Percentiles rank a stretch among this genome's conserved stretches.
These are phyloP conservation scores for Globisporangium spinosum DNA, from an alignment of 352 stramenopile genomes.

Conservation along the genomic window DNA sequence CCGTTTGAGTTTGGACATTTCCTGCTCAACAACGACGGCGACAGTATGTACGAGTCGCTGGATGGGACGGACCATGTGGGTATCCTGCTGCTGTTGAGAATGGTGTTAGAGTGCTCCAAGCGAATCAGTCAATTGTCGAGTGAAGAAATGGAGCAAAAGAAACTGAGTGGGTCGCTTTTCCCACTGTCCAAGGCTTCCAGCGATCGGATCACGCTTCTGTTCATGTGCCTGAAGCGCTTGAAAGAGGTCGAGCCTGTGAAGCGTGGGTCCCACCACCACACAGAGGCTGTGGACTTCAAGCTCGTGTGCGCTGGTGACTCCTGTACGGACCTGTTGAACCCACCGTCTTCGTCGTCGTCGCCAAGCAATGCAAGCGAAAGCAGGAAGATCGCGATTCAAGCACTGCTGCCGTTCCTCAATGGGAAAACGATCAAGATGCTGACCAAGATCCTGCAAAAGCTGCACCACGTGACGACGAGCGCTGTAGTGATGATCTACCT, in stretches of 20 bases:
- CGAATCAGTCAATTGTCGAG: conserved; percentile 19
- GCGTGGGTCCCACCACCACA: neutral
- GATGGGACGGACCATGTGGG: conserved; percentile 67
- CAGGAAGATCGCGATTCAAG: conserved; percentile 35
- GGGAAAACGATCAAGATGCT: conserved; percentile 63
- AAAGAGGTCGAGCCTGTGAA: conserved; percentile 40
- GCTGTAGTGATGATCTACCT: conserved; percentile 69
- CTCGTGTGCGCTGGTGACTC: conserved; percentile 39
- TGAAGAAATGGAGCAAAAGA: neutral
- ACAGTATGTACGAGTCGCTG: conserved; percentile 52
- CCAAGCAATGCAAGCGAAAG: conserved; percentile 2
- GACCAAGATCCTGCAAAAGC: conserved; percentile 70
- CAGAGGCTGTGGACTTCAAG: conserved; percentile 46
- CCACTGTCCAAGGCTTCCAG: conserved; percentile 46
- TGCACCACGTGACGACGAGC: conserved; percentile 55
- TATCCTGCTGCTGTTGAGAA: conserved; percentile 60
- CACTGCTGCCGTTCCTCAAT: conserved; percentile 47
- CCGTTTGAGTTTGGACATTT: conserved; percentile 55
- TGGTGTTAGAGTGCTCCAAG: conserved; percentile 78
- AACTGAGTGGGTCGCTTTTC: conserved; percentile 25
- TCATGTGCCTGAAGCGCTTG: conserved; percentile 77
- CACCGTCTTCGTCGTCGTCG: neutral
- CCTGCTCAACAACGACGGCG: conserved; percentile 28
- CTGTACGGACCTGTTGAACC: conserved; percentile 33
- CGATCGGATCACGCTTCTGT: conserved; percentile 62